These are phyloP conservation scores for Corrigiola litoralis DNA, from an alignment of 179 eudicot genomes.

Conservation along the genomic window DNA sequence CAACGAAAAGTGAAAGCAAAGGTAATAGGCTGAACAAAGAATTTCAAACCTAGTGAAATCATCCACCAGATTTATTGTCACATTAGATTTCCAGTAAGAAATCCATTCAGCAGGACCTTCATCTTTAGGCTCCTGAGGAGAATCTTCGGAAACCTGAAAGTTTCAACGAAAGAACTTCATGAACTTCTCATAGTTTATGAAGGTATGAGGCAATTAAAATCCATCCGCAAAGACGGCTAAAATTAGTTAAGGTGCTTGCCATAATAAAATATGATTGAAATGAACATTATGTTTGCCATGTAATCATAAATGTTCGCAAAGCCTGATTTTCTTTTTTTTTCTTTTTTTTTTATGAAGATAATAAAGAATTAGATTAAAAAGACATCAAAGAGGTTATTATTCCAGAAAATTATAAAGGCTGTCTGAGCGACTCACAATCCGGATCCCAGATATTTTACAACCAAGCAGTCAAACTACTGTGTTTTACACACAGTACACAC, in stretches of 20 bases:
- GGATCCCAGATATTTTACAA: too few relatives aligned
- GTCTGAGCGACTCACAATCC: too few relatives aligned
- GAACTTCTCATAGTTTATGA: background rate
- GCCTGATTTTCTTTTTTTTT: background rate
- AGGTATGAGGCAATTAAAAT: background rate
- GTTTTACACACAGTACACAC: too few relatives aligned
- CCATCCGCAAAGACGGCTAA: background rate
- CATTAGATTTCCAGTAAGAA: slow-evolving; percentile 94
- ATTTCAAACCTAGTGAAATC: slow-evolving; percentile 72
- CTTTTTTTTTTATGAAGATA: too few relatives aligned
- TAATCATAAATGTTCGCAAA: background rate
- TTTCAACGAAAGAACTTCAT: slow-evolving; percentile 13
- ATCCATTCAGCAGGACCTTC: slow-evolving; percentile 78
- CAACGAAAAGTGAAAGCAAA: background rate
- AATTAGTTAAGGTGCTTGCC: background rate
- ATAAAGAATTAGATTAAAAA: too few relatives aligned
- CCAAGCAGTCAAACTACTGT: too few relatives aligned
- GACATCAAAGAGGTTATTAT: too few relatives aligned
- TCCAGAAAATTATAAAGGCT: too few relatives aligned
- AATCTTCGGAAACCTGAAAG: slow-evolving; percentile 55
- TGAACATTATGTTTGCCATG: background rate
- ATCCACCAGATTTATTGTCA: slow-evolving; percentile 88
- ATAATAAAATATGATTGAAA: too few relatives aligned
- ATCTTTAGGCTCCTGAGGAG: slow-evolving; percentile 49
- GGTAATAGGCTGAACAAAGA: background rate